These are phyloP conservation scores for Scleroderma citrinum DNA, from an alignment of 768 basidiomycete genomes.

Conservation along the genomic window DNA sequence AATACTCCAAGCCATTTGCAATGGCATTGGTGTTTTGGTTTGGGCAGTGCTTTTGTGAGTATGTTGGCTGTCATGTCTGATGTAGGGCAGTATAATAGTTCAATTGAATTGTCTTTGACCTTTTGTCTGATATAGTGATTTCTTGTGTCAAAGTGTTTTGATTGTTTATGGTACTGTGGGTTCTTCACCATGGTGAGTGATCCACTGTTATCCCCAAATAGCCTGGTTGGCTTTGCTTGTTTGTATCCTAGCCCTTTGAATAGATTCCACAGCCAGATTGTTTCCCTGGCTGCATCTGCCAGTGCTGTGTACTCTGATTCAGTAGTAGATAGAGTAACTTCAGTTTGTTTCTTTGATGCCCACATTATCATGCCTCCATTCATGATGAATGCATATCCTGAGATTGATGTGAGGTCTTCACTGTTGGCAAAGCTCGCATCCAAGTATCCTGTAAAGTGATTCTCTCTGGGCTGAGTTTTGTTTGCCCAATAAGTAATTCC, in stretches of 20 bases:
- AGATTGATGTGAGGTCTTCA: constrained; percentile 12
- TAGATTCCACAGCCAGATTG: constrained; percentile 24
- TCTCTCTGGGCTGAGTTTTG: neutral
- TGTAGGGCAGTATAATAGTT: constrained; percentile 15
- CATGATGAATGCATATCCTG: constrained; percentile 21
- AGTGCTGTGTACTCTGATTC: constrained; percentile 7
- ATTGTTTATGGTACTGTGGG: constrained; percentile 19
- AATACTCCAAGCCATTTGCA: constrained; percentile 7
- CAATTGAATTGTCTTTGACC: constrained; percentile 16
- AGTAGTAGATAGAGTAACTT: constrained; percentile 9
- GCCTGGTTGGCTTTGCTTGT: constrained; percentile 11
- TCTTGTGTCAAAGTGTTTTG: constrained; percentile 10
- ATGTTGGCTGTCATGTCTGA: constrained; percentile 20
- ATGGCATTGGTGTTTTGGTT: constrained; percentile 1
- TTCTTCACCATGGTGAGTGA: constrained; percentile 24
- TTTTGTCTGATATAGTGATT: constrained; percentile 23
- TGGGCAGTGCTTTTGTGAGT: constrained; percentile 2
- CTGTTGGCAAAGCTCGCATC: constrained; percentile 26
- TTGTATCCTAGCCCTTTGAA: constrained; percentile 24
- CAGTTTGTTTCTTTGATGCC: constrained; percentile 28
- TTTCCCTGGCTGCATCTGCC: neutral
- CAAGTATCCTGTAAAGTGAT: constrained; percentile 7
- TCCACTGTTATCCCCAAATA: constrained; percentile 14
- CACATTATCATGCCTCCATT: constrained; percentile 26
- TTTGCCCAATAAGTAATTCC: neutral